phyloP scores from a whole-genome alignment of 208 protist species.

The Leptomonas pyrrhocoris region DNA sequence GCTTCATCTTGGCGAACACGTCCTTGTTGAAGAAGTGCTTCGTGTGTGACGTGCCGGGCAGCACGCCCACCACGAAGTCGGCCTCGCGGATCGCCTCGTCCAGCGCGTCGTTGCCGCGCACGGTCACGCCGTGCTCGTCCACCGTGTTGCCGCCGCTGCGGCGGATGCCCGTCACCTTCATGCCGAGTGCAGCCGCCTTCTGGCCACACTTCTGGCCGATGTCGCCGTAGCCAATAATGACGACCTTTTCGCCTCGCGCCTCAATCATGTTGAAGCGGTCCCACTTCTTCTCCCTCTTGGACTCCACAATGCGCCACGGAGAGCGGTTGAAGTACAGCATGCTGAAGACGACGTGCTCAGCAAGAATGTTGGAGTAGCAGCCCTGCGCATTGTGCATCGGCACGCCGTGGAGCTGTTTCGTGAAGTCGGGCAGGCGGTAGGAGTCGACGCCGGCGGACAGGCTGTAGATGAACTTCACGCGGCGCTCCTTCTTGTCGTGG shows the following conservation, averaged over 20 bases:
- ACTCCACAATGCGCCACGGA: slow-evolving; percentile 60
- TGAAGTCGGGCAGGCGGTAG: slow-evolving; percentile 52
- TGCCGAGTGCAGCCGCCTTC: slow-evolving; percentile 52
- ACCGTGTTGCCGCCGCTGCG: slow-evolving; percentile 39
- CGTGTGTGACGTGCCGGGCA: slow-evolving; percentile 73
- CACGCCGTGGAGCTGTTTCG: slow-evolving; percentile 49
- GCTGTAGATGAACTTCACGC: slow-evolving; percentile 80
- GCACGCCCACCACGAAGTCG: slow-evolving; percentile 85
- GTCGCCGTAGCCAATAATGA: slow-evolving; percentile 85
- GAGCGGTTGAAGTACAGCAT: slow-evolving; percentile 89
- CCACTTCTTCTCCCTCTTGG: slow-evolving; percentile 69
- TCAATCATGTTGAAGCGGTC: slow-evolving; percentile 76
- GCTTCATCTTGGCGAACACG: slow-evolving; percentile 82
- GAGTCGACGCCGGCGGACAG: slow-evolving; percentile 73
- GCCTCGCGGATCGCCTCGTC: slow-evolving; percentile 66
- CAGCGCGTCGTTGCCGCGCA: slow-evolving; percentile 47
- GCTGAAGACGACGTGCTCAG: slow-evolving; percentile 76
- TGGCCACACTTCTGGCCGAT: slow-evolving; percentile 68
- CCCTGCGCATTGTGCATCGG: slow-evolving; percentile 76
- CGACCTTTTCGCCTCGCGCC: slow-evolving; percentile 59
- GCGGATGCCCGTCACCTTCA: slow-evolving; percentile 78
- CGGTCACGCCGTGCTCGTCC: slow-evolving; percentile 66
- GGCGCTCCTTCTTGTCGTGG: slow-evolving; percentile 43
- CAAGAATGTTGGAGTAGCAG: slow-evolving; percentile 69
- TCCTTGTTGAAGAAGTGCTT: slow-evolving; percentile 81